phyloP scores from a whole-genome alignment of 2,329 filamentous ascomycete genomes.

The Botrytis pseudocinerea region DNA sequence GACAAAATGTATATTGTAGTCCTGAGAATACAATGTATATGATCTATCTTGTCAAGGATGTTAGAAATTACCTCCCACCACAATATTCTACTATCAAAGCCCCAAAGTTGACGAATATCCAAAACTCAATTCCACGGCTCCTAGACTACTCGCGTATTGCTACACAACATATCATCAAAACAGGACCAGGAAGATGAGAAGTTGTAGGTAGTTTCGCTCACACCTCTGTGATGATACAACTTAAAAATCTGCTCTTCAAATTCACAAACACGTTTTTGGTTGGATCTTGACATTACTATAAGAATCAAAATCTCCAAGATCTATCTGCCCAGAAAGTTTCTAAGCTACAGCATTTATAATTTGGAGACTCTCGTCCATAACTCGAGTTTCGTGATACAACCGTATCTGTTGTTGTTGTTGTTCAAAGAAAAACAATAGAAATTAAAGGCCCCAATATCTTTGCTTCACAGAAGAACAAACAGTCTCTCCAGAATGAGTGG shows the following conservation, averaged over 20 bases:
- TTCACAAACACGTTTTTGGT: not conserved
- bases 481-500: not conserved
- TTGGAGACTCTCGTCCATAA: too few species aligned
- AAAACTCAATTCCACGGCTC: not conserved
- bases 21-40: not conserved
- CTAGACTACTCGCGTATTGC: not conserved
- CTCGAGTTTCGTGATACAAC: not conserved
- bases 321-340: not conserved
- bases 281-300: not conserved
- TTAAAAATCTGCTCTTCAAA: not conserved
- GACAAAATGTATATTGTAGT: not conserved
- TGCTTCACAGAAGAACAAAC: not conserved
- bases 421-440: too few species aligned
- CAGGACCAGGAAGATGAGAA: not conserved
- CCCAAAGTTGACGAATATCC: too few species aligned
- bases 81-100: not conserved
- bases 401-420: too few species aligned
- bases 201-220: not conserved
- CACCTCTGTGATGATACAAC: not conserved
- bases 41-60: not conserved
- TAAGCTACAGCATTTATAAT: not conserved
- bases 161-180: not conserved
- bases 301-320: not conserved
- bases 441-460: not conserved
- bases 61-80: too few species aligned